A percentile compares a stretch with the other conserved stretches of the same genome.
Evolutionary conservation across 371 early-diverging fungal genomes (phyloP).

Genomic region (Syncephalastrum sp.): DNA sequence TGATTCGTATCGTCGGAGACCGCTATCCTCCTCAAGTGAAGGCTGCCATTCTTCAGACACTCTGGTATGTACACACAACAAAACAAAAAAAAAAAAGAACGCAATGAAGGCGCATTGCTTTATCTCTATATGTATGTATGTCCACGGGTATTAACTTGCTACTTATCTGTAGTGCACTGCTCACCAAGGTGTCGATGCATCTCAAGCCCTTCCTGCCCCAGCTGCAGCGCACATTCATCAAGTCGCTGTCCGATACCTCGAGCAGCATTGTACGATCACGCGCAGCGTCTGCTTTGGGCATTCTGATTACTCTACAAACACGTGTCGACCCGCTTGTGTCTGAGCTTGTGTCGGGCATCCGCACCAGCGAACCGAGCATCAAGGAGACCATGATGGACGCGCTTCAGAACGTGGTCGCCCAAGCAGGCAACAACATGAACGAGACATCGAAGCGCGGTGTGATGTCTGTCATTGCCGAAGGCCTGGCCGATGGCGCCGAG

Average conservation of each 20-base stretch:
- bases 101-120: neutral
- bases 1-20: constrained; percentile 97
- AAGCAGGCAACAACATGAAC: constrained; percentile 54
- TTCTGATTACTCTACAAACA: constrained; percentile 79
- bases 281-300: constrained; percentile 78
- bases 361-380: constrained; percentile 51
- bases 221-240: constrained; percentile 95
- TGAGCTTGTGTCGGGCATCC: constrained; percentile 80
- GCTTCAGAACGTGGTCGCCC: constrained; percentile 55
- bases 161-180: constrained; percentile 51
- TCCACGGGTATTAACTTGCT: no score
- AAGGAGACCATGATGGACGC: constrained; percentile 72
- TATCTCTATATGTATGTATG: no score
- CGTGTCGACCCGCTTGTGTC: constrained; percentile 85
- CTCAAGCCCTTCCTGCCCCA: constrained; percentile 97
- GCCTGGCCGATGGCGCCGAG: constrained; percentile 35
- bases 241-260: constrained; percentile 79
- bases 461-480: constrained; percentile 46
- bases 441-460: constrained; percentile 63
- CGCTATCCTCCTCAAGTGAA: constrained; percentile 90
- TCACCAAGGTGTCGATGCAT: constrained; percentile 80
- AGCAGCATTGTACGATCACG: constrained; percentile 70
- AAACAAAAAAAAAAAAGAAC: no score
- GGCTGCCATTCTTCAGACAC: constrained; percentile 84
- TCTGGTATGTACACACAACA: constrained; percentile 55